These are phyloP conservation scores for Chytriomyces sp. DNA, from an alignment of 192 early-diverging fungal species.

Conservation along the genomic window DNA sequence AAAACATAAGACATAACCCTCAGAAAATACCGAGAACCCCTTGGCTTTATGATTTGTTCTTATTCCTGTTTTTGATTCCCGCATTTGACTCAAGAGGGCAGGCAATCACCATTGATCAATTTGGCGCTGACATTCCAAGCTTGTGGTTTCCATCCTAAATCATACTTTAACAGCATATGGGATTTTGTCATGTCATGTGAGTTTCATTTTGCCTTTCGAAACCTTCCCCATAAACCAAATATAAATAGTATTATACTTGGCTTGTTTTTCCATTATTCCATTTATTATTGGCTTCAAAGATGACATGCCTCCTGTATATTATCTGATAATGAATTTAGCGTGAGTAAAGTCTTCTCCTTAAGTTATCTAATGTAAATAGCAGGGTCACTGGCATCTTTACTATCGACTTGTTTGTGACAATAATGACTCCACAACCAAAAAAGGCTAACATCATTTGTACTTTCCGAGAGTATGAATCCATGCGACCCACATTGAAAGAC, in stretches of 20 bases:
- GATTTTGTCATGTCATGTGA: slow-evolving; percentile 5
- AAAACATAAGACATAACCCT: too few species aligned
- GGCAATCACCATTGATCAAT: slow-evolving; percentile 9
- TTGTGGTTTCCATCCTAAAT: slow-evolving; percentile 18
- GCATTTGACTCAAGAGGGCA: slow-evolving; percentile 21
- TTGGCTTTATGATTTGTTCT: too few species aligned
- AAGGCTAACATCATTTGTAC: background rate
- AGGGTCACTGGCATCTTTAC: background rate
- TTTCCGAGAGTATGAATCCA: slow-evolving; percentile 7
- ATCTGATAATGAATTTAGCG: background rate
- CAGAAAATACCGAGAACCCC: too few species aligned
- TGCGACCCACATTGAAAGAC: background rate
- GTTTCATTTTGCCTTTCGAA: background rate
- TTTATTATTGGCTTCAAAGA: slow-evolving; percentile 8
- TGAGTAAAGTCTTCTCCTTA: background rate
- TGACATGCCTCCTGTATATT: background rate
- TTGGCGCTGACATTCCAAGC: slow-evolving; percentile 5
- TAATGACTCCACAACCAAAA: slow-evolving; percentile 2
- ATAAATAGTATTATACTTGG: slow-evolving; percentile 11
- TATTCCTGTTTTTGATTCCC: slow-evolving; percentile 17
- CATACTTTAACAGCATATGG: slow-evolving; percentile 15
- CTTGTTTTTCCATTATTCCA: slow-evolving; percentile 10
- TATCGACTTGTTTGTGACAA: background rate
- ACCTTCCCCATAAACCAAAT: background rate
- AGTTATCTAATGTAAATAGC: background rate